phyloP scores from a whole-genome alignment of 2,329 filamentous ascomycete genomes.

The Phaeosphaeria sp. region DNA sequence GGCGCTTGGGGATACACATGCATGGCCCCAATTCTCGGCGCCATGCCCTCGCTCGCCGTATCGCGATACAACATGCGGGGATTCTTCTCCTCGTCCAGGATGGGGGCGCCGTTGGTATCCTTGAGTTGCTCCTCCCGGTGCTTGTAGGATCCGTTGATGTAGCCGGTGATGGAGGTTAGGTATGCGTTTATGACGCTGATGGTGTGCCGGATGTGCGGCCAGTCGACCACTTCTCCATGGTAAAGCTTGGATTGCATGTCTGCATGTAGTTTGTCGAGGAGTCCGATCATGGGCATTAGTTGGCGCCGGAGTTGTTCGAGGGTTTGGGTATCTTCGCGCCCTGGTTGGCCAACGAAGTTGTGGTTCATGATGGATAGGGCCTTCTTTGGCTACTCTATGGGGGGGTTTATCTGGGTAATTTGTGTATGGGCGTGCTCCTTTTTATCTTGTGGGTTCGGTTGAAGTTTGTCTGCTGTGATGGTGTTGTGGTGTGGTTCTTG shows the following conservation, averaged over 20 bases:
- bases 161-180: conserved; percentile 23
- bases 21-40: conserved; percentile 20
- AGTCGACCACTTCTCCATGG: conserved; percentile 24
- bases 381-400: not conserved
- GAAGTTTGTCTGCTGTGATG: conserved; percentile 4
- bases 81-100: conserved; percentile 12
- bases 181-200: conserved; percentile 22
- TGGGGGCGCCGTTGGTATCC: conserved; percentile 19
- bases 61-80: conserved; percentile 13
- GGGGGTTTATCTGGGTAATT: not conserved
- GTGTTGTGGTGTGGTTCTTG: conserved; percentile 1
- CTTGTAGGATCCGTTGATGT: conserved; percentile 30
- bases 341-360: conserved; percentile 31
- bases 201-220: conserved; percentile 29
- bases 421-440: too few relatives aligned
- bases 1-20: conserved; percentile 35
- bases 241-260: conserved; percentile 28
- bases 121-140: conserved; percentile 17
- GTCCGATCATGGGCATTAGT: conserved; percentile 32
- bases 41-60: conserved; percentile 9
- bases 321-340: conserved; percentile 28
- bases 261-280: conserved; percentile 27
- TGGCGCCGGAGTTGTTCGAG: conserved; percentile 32
- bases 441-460: not conserved
- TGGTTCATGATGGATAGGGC: conserved; percentile 24